Evolutionary conservation across 208 protist genomes (phyloP), one percentile per base, ranked within the genome.

Genomic region (Herpetomonas samuelpessoai): DNA sequence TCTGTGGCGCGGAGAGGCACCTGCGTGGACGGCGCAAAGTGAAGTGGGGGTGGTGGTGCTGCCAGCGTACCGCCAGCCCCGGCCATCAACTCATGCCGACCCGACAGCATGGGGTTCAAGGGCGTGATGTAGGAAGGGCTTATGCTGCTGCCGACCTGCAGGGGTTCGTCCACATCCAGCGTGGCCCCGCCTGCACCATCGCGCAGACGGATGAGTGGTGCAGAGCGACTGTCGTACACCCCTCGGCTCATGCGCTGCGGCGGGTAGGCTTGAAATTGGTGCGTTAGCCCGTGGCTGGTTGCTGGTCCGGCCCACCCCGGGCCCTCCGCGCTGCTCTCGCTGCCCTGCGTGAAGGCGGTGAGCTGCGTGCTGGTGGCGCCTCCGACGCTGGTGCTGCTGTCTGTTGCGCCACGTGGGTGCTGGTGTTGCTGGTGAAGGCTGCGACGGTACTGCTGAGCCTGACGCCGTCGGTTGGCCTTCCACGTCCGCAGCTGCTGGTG

Each of bases 1-100:
- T 79, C 78, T 12, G 79, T 72, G 10, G 74, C 44, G 10, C 71
- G 71, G 14, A 79, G 56, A 7, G 72, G 62, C 1, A 57, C 51
- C 0, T 22, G 18, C 30, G 44, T 3, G 46, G 21, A 19, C 60
- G 51, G 27, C 10, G 18, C 7, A 7, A 30, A 26, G 22, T 7
- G 6, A n/a, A 18, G 9, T 7, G 27, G 25, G 22, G 9, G 21
- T 26, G 18, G 9, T 12, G 12, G 9, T 12, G 9, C 9, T 38
- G 51, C 30, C 53, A 47, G 27, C 52, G 38, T 31, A 51, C 9
- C 50, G 29, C 41, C 21, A 14, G 9, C 28, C 4, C 27, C 31
- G 44, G 2, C 28, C 9, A 18, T 4, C n/a, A n/a, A n/a, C n/a
- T n/a, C n/a, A n/a, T n/a, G n/a, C n/a, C n/a, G n/a, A n/a, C n/a